A percentile compares a stretch with the other conserved stretches of the same genome.
Conservation (phyloP, 129 eudicot species). For the Escallonia rubra region DNA sequence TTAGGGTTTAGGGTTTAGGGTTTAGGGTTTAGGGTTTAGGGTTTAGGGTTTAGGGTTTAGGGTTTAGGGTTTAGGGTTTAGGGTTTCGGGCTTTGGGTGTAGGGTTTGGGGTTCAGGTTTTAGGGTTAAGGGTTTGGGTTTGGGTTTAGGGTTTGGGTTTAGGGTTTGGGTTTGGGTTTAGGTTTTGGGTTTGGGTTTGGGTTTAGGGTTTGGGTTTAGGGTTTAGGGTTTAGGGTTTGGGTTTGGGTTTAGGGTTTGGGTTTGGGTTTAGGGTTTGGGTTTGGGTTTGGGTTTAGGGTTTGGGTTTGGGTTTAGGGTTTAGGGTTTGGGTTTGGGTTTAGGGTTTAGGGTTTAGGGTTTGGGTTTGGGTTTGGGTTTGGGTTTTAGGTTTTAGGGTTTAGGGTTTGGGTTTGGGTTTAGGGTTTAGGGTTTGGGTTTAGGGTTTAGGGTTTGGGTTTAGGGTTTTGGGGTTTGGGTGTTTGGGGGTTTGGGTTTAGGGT, state of each 20-base stretch:
- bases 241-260: background rate
- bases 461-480: no score
- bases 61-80: no score
- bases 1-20: no score
- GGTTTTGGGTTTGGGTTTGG: constrained; percentile 23
- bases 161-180: no score
- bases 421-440: constrained; percentile 2
- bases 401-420: constrained; percentile 1
- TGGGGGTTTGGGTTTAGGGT: constrained; percentile 8
- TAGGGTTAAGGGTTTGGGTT: no score
- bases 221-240: constrained; percentile 17
- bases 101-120: no score
- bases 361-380: constrained; percentile 5
- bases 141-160: no score
- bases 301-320: constrained; percentile 7
- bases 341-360: constrained; percentile 5
- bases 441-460: constrained; percentile 8
- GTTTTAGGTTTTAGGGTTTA: background rate
- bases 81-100: no score
- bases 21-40: no score
- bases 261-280: constrained; percentile 1
- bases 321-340: constrained; percentile 7
- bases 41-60: no score
- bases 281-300: background rate
- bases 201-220: constrained; percentile 33